Base-by-base conservation (phyloP, 495 filamentous ascomycete species). In the Penicillium antarcticum region DNA sequence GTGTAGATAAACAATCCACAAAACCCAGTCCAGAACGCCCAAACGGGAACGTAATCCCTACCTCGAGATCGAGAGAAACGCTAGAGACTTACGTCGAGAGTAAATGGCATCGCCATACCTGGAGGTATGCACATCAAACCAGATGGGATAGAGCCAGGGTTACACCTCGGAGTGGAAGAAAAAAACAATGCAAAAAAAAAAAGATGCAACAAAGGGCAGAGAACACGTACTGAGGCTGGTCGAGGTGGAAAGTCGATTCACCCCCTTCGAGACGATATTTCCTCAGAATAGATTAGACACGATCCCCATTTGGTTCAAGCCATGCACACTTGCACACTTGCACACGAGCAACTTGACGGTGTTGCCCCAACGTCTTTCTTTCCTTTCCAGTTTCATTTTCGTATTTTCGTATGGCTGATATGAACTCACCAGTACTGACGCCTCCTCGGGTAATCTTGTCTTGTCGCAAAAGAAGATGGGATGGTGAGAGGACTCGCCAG, bases 1-100 rank as follows among this genome's bases (percentile, higher is more conserved):
- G 26, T 29, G 37, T 40, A 49, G 36, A 31, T 35, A 21, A 52
- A 16, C 11, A 38, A 3, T 24, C 14, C 6, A 39, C 0, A 41
- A 36, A 7, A 29, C 18, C 10, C 12, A 19, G 21, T 36, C 24
- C 8, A 13, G 14, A 52, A 38, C 37, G 32, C 40, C 43, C 36
- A 46, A 19, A 42, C 31, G 18, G 23, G 17, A 23, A 39, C 42
- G 35, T 31, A 48, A 43, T 51, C 47, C 54, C 58, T 61, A 58
- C 48, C 51, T 61, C 44, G 24, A 26, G 10, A 52, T 35, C 55
- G 46, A 54, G 48, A 47, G 53, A 54, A 46, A 41, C 38, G 47
- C 38, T 43, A 47, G 45, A 56, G 43, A 62, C 60, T 60, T 57
- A 63, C 60, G 55, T 57, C 40, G 36, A 40, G 44, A 14, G 34